A percentile compares a stretch with the other conserved stretches of the same genome.
These are phyloP conservation scores for Ceratocystiopsis sp. DNA, from an alignment of 2,329 filamentous ascomycete genomes.

Conservation along the genomic window DNA sequence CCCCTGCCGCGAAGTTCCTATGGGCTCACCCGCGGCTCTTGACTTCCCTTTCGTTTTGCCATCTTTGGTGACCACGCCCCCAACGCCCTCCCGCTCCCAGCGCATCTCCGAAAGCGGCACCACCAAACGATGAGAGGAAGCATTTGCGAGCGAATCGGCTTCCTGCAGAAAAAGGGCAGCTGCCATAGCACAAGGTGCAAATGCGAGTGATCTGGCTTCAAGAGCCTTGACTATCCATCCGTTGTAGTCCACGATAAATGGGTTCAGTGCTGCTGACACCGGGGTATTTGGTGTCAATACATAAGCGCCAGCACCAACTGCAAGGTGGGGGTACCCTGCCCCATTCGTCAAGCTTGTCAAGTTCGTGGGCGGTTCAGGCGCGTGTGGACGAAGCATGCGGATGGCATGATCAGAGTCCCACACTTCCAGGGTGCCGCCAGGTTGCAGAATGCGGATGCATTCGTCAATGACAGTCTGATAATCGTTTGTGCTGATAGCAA, in stretches of 20 bases:
- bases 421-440: slow-evolving; percentile 66
- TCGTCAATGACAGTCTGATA: slow-evolving; percentile 48
- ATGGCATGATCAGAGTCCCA: slow-evolving; percentile 83
- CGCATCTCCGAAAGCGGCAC: slow-evolving; percentile 70
- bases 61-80: slow-evolving; percentile 42
- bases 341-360: slow-evolving; percentile 17
- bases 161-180: slow-evolving; percentile 69
- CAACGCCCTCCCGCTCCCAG: slow-evolving; percentile 68
- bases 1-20: not conserved
- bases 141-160: slow-evolving; percentile 49
- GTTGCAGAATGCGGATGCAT: slow-evolving; percentile 56
- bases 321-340: slow-evolving; percentile 45
- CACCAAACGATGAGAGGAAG: slow-evolving; percentile 63
- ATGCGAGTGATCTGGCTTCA: slow-evolving; percentile 49
- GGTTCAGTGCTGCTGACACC: slow-evolving; percentile 64
- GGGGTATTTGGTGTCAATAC: slow-evolving; percentile 69
- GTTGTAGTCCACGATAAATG: slow-evolving; percentile 70
- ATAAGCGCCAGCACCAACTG: slow-evolving; percentile 61
- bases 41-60: slow-evolving; percentile 20
- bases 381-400: slow-evolving; percentile 66
- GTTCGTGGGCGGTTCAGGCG: slow-evolving; percentile 23
- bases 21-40: not conserved
- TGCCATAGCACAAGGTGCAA: slow-evolving; percentile 64
- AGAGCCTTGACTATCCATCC: slow-evolving; percentile 63
- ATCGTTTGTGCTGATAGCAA: slow-evolving; percentile 43